Evolutionary conservation across 1,284 basidiomycete genomes (phyloP).

Genomic region (Phaffia rhodozyma): DNA sequence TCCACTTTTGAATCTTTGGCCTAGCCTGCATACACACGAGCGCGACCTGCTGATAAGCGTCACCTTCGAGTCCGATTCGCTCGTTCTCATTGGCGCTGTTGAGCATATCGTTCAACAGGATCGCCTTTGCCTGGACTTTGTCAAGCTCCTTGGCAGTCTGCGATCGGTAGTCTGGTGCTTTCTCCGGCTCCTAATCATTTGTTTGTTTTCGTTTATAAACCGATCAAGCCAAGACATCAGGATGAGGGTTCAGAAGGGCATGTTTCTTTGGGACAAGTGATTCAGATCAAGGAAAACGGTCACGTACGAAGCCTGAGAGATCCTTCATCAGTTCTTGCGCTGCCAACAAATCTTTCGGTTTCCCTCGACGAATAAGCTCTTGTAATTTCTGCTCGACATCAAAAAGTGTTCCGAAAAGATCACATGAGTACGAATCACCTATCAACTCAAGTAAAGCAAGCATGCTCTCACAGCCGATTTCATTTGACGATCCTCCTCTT

Average conservation of each 20-base stretch:
- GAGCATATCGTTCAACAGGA: conserved; percentile 89
- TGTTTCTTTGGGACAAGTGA: too few species aligned
- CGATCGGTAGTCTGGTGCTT: conserved; percentile 80
- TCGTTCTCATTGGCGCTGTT: conserved; percentile 81
- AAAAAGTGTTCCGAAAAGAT: too few species aligned
- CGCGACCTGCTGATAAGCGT: conserved; percentile 95
- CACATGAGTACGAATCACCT: too few species aligned
- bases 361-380: conserved; percentile 90
- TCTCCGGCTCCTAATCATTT: conserved; percentile 60
- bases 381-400: conserved; percentile 61
- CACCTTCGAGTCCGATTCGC: conserved; percentile 63
- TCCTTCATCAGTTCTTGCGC: conserved; percentile 98
- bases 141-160: conserved; percentile 84
- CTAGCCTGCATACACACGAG: conserved; percentile 67
- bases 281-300: too few species aligned
- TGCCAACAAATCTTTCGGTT: conserved; percentile 84
- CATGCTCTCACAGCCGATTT: conserved; percentile 56
- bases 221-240: background rate
- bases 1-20: conserved; percentile 96
- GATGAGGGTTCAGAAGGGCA: background rate
- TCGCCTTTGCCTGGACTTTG: conserved; percentile 87
- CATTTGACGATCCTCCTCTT: conserved; percentile 86
- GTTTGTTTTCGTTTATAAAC: background rate
- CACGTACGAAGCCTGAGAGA: conserved; percentile 46
- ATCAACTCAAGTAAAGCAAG: background rate